Conservation (phyloP, 2,329 filamentous ascomycete genomes). For the Botrytis aclada region DNA sequence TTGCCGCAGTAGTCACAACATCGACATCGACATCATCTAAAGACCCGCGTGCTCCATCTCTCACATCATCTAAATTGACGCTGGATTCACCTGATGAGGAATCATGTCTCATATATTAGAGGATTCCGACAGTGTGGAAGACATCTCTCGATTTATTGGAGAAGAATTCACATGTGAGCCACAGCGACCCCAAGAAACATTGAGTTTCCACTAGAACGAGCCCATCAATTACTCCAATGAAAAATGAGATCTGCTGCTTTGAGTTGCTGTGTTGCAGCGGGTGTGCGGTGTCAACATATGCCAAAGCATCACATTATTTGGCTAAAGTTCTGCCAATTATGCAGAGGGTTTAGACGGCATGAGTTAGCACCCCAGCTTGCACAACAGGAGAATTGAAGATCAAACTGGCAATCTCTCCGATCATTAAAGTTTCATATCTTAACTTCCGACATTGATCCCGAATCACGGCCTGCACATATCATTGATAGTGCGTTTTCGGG, state of each 20-base stretch:
- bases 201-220: not conserved
- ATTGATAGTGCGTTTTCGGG: not conserved
- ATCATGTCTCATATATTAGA: not conserved
- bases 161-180: not conserved
- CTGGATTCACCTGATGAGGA: not conserved
- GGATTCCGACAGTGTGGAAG: not conserved
- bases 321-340: constrained; percentile 6
- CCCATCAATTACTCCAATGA: not conserved
- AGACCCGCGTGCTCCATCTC: not conserved
- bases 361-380: not conserved
- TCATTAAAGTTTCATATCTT: not conserved
- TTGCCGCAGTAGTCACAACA: not conserved
- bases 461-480: not conserved
- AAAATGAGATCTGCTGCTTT: not conserved
- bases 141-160: not conserved
- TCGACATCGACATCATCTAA: not conserved
- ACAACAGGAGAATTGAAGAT: not conserved
- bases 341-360: not conserved
- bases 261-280: not conserved
- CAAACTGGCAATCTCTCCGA: not conserved
- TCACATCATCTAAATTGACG: not conserved
- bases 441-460: not conserved
- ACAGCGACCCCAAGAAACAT: not conserved
- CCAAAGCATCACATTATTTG: constrained; percentile 7
- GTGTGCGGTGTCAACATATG: constrained; percentile 5